Conservation (phyloP, 768 basidiomycete species). For the Tylopilus subfusipes region DNA sequence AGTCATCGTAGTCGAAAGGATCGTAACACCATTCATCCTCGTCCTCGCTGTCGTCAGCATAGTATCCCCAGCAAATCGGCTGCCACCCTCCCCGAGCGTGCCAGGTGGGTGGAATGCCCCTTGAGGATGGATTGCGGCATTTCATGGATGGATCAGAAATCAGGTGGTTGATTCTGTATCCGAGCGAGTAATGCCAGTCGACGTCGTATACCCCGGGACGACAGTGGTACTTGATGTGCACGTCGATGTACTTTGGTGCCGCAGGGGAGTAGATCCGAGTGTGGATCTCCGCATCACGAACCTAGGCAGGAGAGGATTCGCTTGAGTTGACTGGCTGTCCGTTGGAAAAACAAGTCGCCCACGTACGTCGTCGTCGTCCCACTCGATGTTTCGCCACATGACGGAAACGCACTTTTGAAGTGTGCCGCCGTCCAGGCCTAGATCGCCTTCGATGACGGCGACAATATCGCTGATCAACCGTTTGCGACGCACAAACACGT, state of each 20-base stretch:
- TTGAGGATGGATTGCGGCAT: neutral
- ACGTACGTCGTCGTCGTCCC: neutral
- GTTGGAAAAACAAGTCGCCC: neutral
- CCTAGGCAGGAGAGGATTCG: neutral
- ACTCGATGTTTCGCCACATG: neutral
- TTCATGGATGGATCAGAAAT: neutral
- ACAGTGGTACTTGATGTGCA: slow-evolving; percentile 13
- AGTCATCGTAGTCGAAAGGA: neutral
- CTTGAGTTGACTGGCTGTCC: neutral
- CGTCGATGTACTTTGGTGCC: slow-evolving; percentile 13
- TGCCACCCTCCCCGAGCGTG: slow-evolving; percentile 11
- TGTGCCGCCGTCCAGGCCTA: neutral
- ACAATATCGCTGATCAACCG: neutral
- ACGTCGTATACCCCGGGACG: neutral
- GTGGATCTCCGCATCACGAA: neutral
- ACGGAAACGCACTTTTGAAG: slow-evolving; percentile 11
- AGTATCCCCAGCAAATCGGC: slow-evolving; percentile 13
- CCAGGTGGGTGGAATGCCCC: neutral
- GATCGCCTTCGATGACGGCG: slow-evolving; percentile 1
- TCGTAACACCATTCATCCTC: neutral
- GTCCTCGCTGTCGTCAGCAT: slow-evolving; percentile 5
- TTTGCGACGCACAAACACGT: neutral
- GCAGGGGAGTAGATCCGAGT: slow-evolving; percentile 8
- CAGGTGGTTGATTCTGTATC: slow-evolving; percentile 1
- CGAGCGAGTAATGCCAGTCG: slow-evolving; percentile 13